Percentiles rank a stretch among this genome's conserved stretches.
These are phyloP conservation scores for Pulicaria dysenterica DNA, from an alignment of 129 eudicot species.

Conservation along the genomic window DNA sequence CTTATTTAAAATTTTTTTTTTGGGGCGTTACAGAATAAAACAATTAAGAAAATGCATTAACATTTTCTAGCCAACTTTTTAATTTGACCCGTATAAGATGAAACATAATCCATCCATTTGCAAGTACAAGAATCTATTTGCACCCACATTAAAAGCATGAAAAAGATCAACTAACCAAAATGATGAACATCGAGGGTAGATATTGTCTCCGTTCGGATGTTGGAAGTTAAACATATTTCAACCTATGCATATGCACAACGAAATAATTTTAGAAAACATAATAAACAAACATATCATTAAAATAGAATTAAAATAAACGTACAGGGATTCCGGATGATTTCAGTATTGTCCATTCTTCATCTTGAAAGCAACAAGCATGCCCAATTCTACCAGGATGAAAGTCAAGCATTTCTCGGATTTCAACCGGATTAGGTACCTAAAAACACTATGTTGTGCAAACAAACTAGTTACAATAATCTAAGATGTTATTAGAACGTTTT, in stretches of 20 bases:
- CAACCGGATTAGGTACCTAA: conserved; percentile 89
- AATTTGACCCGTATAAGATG: background rate
- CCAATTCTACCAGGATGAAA: conserved; percentile 91
- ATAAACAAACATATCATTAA: background rate
- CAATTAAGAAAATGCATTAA: no score
- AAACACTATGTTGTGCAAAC: conserved; percentile 51
- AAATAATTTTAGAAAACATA: background rate
- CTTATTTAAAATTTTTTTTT: no score
- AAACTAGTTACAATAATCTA: conserved; percentile 36
- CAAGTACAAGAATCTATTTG: background rate
- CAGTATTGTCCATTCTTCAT: conserved; percentile 71
- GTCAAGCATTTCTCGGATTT: conserved; percentile 77
- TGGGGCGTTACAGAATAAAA: no score
- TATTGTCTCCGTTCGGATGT: conserved; percentile 74
- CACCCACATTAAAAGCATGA: background rate
- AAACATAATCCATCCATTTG: background rate
- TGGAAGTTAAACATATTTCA: conserved; percentile 95
- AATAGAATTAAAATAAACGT: conserved; percentile 2
- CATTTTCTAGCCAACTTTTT: background rate
- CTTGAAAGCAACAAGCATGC: conserved; percentile 93
- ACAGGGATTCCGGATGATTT: conserved; percentile 73
- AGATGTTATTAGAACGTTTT: background rate
- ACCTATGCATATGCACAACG: conserved; percentile 50
- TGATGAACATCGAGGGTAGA: conserved; percentile 82
- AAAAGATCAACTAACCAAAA: conserved; percentile 60